Evolutionary conservation across 2,329 filamentous ascomycete genomes (phyloP).

Genomic region (Cryphonectria nitschkei): DNA sequence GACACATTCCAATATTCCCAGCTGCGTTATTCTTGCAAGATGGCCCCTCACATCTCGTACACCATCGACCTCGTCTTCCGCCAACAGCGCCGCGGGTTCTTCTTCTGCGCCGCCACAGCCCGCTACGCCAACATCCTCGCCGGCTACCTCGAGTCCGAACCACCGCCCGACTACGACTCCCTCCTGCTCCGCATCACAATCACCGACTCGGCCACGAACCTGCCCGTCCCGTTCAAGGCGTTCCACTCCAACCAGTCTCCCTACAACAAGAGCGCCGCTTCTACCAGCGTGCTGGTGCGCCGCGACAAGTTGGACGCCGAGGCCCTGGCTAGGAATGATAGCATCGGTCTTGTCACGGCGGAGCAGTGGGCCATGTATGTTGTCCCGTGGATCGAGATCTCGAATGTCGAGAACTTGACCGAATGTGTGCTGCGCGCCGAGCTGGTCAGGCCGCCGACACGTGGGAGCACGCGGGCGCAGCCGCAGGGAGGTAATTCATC

Average conservation of each 20-base stretch:
- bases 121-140: slow-evolving; percentile 1
- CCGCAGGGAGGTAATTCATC: background rate
- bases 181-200: background rate
- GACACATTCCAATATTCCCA: background rate
- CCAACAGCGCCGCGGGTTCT: background rate
- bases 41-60: slow-evolving; percentile 3
- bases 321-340: background rate
- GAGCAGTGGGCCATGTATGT: slow-evolving; percentile 3
- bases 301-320: slow-evolving; percentile 2
- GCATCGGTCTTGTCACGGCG: background rate
- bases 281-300: background rate
- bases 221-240: background rate
- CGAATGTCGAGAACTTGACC: background rate
- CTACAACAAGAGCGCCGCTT: background rate
- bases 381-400: slow-evolving; percentile 4
- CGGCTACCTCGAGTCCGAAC: background rate
- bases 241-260: background rate
- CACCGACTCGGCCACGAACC: background rate
- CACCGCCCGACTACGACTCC: background rate
- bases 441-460: background rate
- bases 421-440: slow-evolving; percentile 1
- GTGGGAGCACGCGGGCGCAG: background rate
- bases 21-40: background rate
- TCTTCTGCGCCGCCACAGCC: slow-evolving; percentile 3
- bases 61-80: slow-evolving; percentile 2